Base-by-base conservation (phyloP, 2,329 filamentous ascomycete genomes). In the Fusarium coicis region DNA sequence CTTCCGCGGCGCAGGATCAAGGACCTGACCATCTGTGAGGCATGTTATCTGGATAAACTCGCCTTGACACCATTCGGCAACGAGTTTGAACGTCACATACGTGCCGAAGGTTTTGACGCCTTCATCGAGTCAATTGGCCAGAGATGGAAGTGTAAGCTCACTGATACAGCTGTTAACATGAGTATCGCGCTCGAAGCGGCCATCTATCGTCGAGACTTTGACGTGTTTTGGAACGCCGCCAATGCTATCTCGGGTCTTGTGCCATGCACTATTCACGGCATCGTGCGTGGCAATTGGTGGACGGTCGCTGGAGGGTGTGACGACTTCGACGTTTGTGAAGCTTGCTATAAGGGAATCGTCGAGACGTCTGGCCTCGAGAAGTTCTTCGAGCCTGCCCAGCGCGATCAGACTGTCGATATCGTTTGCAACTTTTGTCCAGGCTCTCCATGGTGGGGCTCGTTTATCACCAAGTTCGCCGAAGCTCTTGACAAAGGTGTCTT, bases 1-100 rank as follows among this genome's bases (percentile, higher is more conserved):
- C 42, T 73, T 1, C 71, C 77, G 0, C 74, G 77, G 0, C 73
- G 70, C 4, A 66, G 54, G 15, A 76, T 82, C 6, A 66, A 79
- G 3, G 68, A 74, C 2, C 47, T 83, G 47, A 66, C 69, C 8
- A 69, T 81, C 1, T 84, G 82, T 56, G 79, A 83, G 49, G 63
- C 79, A 4, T 84, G 82, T 28, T 82, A 79, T 62, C 62, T 83
- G 16, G 81, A 83, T 23, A 79, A 75, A 18, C n/a, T 83, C 10
- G 78, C 74, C 0, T 47, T 77, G 6, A 82, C 81, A 0, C 54
- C 54, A 0, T 79, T 83, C 11, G 77, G 65, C 0, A 40, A 54
- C 10, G 73, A 80, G 14, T 83, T 82, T 50, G 76, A 77, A 23
- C 70, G 46, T 1, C 56, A 77, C 14, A 30, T 65, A 1, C 66